phyloP scores from a whole-genome alignment of 805 yeast genomes.

The Candida sanyiensis region DNA sequence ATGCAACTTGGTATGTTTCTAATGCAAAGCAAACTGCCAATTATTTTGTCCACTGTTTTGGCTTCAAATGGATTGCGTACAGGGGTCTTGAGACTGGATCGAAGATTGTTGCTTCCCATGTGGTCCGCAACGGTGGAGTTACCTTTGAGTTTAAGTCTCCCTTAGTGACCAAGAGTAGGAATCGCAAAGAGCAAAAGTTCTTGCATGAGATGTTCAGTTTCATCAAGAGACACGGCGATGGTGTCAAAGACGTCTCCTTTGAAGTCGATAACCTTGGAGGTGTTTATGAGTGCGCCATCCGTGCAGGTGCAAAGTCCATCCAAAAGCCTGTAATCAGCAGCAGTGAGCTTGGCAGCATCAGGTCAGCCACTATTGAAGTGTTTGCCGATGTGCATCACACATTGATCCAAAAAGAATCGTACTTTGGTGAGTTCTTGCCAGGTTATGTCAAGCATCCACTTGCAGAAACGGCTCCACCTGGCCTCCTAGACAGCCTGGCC shows the following conservation, averaged over 20 bases:
- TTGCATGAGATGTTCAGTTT: slow-evolving; percentile 40
- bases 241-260: slow-evolving; percentile 73
- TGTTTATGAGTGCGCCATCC: slow-evolving; percentile 41
- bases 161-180: slow-evolving; percentile 25
- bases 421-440: slow-evolving; percentile 46
- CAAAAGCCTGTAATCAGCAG: slow-evolving; percentile 24
- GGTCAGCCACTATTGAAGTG: slow-evolving; percentile 45
- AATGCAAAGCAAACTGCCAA: slow-evolving; percentile 62
- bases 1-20: slow-evolving; percentile 66
- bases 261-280: slow-evolving; percentile 45
- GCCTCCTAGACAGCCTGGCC: slow-evolving; percentile 23
- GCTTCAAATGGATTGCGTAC: slow-evolving; percentile 59
- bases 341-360: slow-evolving; percentile 48
- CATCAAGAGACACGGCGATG: slow-evolving; percentile 62
- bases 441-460: slow-evolving; percentile 29
- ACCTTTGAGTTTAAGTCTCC: slow-evolving; percentile 42
- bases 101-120: slow-evolving; percentile 49
- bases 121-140: slow-evolving; percentile 51
- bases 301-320: slow-evolving; percentile 45
- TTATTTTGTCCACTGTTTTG: slow-evolving; percentile 49
- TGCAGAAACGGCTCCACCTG: not conserved
- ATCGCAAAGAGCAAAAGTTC: slow-evolving; percentile 10
- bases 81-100: slow-evolving; percentile 68
- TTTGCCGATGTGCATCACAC: slow-evolving; percentile 69
- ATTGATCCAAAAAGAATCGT: slow-evolving; percentile 39